Base-by-base conservation (phyloP, 2,329 filamentous ascomycete species). In the Emmonsia crescens region DNA sequence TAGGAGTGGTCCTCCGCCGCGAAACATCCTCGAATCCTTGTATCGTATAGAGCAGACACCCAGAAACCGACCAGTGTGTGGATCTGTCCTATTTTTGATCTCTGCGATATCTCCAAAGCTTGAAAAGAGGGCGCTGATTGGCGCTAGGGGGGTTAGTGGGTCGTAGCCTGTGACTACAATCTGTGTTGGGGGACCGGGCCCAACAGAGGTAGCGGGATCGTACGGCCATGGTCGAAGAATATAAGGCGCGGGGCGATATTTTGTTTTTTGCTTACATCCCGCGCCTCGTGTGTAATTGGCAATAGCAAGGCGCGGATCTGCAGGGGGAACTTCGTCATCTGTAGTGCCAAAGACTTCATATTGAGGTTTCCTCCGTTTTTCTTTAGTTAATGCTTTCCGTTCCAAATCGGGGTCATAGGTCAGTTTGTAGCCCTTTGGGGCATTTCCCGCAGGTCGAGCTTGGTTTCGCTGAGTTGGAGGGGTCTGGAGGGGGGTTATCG, bases 111-210 rank as follows among this genome's bases (percentile, higher is more conserved):
- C 90, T 60, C 91, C 91, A 76, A 89, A 96, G 2, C 83, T 85
- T 21, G 87, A 84, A 72, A 96, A 95, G 60, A 89, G 83, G 54
- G 87, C 84, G 21, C 83, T 84, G 58, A 96, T 82, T 68, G 90
- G 89, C 61, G 85, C 83, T 68, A 96, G 89, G 14, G 90, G 84
- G 48, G 89, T 87, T 66, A 97, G 79, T 6, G 93, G 92, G 74
- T 97, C 94, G 73, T 96, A 96, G n/a, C 91, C 91, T n/a, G 87
- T 92, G 24, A 96, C 91, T 3, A 97, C 87, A 57, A 99, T 85
- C 72, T 96, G 91, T 2, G 89, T 91, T 1, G 94, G 90, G 16
- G 93, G 93, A 0, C 91, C 91, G 29, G 91, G 90, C 0, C 92
- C 93, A 68, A 95, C 85, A 1, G 93, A 96, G 4, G 90, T 91